A percentile compares a stretch with the other conserved stretches of the same genome.
Evolutionary conservation across 768 basidiomycete genomes (phyloP).

Genomic region (Trametes villosa): DNA sequence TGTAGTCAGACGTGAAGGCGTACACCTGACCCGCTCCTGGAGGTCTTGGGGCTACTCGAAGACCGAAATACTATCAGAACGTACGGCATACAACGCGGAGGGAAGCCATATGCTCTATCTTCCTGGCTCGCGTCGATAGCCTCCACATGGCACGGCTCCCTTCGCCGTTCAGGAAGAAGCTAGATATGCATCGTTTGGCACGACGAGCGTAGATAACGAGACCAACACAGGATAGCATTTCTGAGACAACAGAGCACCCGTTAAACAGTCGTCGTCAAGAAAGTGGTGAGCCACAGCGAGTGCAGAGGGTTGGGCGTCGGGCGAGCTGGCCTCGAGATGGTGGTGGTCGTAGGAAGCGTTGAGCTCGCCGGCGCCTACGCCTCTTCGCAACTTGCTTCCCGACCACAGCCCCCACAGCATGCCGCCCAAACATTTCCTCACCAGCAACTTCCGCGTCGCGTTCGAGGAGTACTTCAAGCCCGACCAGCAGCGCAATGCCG

Average conservation of each 20-base stretch:
- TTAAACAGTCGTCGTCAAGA: neutral
- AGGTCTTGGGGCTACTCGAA: neutral
- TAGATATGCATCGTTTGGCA: too few species aligned
- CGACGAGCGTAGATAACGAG: too few species aligned
- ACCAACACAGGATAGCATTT: neutral
- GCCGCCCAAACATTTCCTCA: slow-evolving; percentile 26
- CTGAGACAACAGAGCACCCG: neutral
- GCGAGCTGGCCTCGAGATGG: neutral
- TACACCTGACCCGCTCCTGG: slow-evolving; percentile 16
- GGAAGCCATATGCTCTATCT: slow-evolving; percentile 4
- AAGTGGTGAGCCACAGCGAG: neutral
- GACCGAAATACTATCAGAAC: slow-evolving; percentile 16
- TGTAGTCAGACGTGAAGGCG: neutral
- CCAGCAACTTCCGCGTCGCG: slow-evolving; percentile 24
- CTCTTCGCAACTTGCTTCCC: neutral
- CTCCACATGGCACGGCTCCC: neutral
- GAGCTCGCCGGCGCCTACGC: slow-evolving; percentile 1
- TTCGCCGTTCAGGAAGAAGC: neutral
- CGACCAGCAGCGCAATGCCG: slow-evolving; percentile 24
- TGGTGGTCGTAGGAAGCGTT: neutral
- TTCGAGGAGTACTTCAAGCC: slow-evolving; percentile 29
- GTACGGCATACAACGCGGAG: slow-evolving; percentile 1
- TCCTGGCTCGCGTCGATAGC: neutral
- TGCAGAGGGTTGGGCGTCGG: neutral
- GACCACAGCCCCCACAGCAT: slow-evolving; percentile 6